Evolutionary conservation across 225 moss, liverwort and hornwort species (phyloP), one percentile per base, ranked within the genome.

Genomic region (Antitrichia curtipendula): DNA sequence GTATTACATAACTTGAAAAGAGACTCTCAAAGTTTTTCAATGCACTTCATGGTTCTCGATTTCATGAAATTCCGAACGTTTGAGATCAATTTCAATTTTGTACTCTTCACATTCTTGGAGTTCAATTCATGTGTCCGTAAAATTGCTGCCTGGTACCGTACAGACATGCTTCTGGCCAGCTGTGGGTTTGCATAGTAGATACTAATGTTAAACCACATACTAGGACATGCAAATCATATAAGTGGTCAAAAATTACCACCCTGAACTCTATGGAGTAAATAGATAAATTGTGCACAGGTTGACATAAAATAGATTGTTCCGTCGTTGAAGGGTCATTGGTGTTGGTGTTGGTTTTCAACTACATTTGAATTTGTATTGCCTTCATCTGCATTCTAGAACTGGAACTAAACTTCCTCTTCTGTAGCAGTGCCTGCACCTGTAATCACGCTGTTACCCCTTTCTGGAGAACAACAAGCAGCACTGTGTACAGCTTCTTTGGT

Each of bases 401-500:
- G 81, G 74, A 90, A 58, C 66, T 91, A 40, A 91, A 61, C 36
- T 75, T 59, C 32, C 86, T 88, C 75, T 88, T 79, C 91, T 90
- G 93, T 92, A 24, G 91, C 93, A 89, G 97, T 90, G 81, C 96
- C 95, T 88, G 87, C 92, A 57, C 94, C 95, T 47, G 95, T 92
- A 41, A 96, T 99, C 80, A 94, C 96, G 45, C 92, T 97, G 78
- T 87, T 96, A 54, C 92, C 99, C 65, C 93, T 99, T 16, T 93
- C 97, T 87, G 95, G 94, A 80, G 99, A 99, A 88, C 99, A 97
- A 90, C 95, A 96, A 90, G 90, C 92, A 74, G 83, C 93, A 68
- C 85, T 99, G 62, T 95, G 96, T 76, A 96, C 96, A 73, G 96
- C 96, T 74, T 96, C 99, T 74, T 90, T 99, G 79, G 95, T 99